Evolutionary conservation across 2,329 filamentous ascomycete genomes (phyloP), one percentile per base, ranked within the genome.

Genomic region (Hirsutella rhossiliensis): DNA sequence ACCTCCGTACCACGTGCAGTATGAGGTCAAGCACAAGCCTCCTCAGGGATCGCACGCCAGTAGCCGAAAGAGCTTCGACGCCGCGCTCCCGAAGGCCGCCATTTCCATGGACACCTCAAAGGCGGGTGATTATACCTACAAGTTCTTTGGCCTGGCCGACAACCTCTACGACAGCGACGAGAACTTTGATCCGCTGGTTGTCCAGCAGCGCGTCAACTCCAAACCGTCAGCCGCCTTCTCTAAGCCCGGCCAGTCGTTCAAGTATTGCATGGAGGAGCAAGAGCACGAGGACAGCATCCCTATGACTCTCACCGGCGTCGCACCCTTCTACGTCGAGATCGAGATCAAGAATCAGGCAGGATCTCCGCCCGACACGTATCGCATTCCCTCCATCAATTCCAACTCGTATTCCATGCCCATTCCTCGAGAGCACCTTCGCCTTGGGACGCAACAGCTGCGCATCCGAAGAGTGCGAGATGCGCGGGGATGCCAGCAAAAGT

Each of bases 301-400:
- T 0, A 83, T 98, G 47, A 81, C 77, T 2, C 73, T 98, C 17
- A 84, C 84, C 47, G 92, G 92, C 34, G 71, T 82, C 15, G 79
- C 90, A 7, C 92, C 92, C 0, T 98, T 98, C 67, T 82, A 82
- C 40, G 70, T 98, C 5, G 92, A 97, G 60, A 75, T 97, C 20
- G 88, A 90, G 56, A 87, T 98, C 63, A 94, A 89, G 66, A 90
- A 97, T 56, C 84, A 94, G 57, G 83, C 85, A 43, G 84, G 80
- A 23, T 77, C 80, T 11, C 80, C 82, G 49, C 80, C 88, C 0
- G 89, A 97, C 58, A 78, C 84, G 18, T 83, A 94, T 59, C 79
- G 81, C 41, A 82, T 96, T 50, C 78, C 85, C 11, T 82, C 87
- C 50, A 89, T 98, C 54, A 75, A 78, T 45, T 75, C 78, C 23